Conservation (phyloP, 2,329 filamentous ascomycete species). For the Chrysoporthe austroafricana region DNA sequence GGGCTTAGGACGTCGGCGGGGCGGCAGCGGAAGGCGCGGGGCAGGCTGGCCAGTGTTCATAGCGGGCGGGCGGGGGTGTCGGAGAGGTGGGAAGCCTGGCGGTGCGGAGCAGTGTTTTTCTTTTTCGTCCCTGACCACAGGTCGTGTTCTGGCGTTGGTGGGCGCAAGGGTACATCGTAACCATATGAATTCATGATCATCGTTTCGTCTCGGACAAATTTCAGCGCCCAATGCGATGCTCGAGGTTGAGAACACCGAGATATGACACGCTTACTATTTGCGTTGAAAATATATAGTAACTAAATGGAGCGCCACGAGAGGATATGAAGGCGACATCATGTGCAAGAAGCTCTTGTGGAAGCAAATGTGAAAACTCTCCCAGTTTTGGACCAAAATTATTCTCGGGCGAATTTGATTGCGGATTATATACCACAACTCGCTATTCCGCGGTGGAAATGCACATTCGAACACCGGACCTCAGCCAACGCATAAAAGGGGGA, state of each 20-base stretch:
- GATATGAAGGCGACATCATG: neutral
- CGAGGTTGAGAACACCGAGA: neutral
- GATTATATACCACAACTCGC: neutral
- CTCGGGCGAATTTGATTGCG: neutral
- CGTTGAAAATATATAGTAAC: neutral
- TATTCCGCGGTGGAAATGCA: neutral
- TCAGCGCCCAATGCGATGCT: neutral
- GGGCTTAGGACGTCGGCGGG: slow-evolving; percentile 46
- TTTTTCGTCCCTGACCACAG: neutral
- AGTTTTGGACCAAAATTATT: too few species aligned
- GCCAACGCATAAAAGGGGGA: slow-evolving; percentile 1
- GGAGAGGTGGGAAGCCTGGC: neutral
- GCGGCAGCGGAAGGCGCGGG: neutral
- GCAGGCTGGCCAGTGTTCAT: neutral
- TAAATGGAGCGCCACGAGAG: neutral
- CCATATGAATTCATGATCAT: slow-evolving; percentile 12
- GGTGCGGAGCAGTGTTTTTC: neutral
- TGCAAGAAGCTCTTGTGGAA: neutral
- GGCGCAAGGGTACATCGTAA: slow-evolving; percentile 15
- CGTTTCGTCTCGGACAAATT: neutral
- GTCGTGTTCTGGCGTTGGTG: slow-evolving; percentile 23
- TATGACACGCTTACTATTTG: neutral
- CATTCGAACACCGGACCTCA: slow-evolving; percentile 10
- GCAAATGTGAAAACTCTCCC: neutral
- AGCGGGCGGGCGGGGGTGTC: neutral